Conservation (phyloP, 345 rosid species). For the Populus simonii region DNA sequence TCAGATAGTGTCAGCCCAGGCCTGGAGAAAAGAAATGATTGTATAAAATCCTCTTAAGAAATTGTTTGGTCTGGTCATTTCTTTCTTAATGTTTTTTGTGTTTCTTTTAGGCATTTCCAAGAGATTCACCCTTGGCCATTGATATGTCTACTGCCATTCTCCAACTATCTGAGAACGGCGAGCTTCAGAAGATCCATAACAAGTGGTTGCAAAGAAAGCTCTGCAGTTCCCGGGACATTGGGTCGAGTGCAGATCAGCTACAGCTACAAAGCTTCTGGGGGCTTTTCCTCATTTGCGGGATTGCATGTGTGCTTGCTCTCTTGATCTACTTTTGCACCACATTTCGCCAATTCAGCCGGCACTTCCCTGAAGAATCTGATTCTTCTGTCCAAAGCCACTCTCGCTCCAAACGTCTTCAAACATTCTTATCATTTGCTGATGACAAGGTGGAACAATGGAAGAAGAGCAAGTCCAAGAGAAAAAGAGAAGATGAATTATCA, state of each 20-base stretch:
- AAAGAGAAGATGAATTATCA: constrained; percentile 40
- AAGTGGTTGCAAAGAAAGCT: constrained; percentile 55
- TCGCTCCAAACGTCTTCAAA: constrained; percentile 50
- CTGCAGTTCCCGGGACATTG: constrained; percentile 42
- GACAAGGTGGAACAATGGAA: constrained; percentile 47
- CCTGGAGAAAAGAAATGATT: background rate
- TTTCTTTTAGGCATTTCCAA: constrained; percentile 64
- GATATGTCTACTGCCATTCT: constrained; percentile 93
- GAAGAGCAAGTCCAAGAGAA: constrained; percentile 54
- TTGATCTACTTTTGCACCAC: constrained; percentile 49
- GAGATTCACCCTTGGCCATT: constrained; percentile 79
- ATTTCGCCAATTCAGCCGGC: constrained; percentile 45
- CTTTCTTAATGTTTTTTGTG: background rate
- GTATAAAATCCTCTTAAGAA: background rate
- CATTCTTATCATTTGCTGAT: constrained; percentile 63
- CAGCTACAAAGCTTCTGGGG: constrained; percentile 78
- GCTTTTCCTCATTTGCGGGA: constrained; percentile 69
- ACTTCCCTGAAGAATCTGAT: constrained; percentile 27
- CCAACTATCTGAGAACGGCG: constrained; percentile 69
- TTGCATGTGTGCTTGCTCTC: constrained; percentile 58
- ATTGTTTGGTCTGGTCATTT: background rate
- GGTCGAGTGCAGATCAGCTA: constrained; percentile 60
- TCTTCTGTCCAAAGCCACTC: constrained; percentile 34
- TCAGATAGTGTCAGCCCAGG: background rate
- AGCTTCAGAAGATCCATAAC: constrained; percentile 73